Percentiles rank a stretch among this genome's conserved stretches.
Evolutionary conservation across 768 basidiomycete genomes (phyloP).

Genomic region (Coprinopsis strossmayeri): DNA sequence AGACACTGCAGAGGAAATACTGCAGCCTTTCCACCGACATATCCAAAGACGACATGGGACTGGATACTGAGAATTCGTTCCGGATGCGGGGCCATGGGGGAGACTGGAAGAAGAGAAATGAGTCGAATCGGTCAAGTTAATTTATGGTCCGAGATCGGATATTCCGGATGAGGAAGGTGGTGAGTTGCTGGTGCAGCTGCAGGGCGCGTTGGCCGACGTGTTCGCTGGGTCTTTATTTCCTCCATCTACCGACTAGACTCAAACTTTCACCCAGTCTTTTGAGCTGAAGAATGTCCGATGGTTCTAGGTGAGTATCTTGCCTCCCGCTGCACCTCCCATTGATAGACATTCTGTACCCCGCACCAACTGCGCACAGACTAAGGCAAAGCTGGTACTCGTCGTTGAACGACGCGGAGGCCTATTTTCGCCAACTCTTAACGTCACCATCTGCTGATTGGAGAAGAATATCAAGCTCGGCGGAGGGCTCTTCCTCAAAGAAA

Average conservation of each 20-base stretch:
- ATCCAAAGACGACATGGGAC: constrained; percentile 90
- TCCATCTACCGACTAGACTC: background rate
- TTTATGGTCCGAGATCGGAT: constrained; percentile 3
- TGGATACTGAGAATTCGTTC: constrained; percentile 84
- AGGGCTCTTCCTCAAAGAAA: constrained; percentile 39
- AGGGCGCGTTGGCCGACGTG: constrained; percentile 3
- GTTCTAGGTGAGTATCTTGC: constrained; percentile 19
- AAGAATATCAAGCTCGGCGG: constrained; percentile 47
- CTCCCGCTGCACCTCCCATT: background rate
- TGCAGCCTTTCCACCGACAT: constrained; percentile 84
- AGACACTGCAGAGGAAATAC: constrained; percentile 77
- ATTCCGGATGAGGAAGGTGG: background rate
- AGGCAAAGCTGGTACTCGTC: constrained; percentile 80
- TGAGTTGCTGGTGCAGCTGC: background rate
- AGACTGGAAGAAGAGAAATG: background rate
- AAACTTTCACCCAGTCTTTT: background rate
- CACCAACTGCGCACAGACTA: constrained; percentile 40
- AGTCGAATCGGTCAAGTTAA: background rate
- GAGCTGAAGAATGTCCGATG: constrained; percentile 24
- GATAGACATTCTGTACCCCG: constrained; percentile 2
- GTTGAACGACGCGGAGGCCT: constrained; percentile 64
- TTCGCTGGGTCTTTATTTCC: constrained; percentile 1
- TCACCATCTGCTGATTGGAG: constrained; percentile 80
- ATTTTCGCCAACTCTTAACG: constrained; percentile 72
- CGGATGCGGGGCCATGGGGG: constrained; percentile 5